phyloP scores from a whole-genome alignment of 177 flowering plant genomes.

The Vitis hybrid region DNA sequence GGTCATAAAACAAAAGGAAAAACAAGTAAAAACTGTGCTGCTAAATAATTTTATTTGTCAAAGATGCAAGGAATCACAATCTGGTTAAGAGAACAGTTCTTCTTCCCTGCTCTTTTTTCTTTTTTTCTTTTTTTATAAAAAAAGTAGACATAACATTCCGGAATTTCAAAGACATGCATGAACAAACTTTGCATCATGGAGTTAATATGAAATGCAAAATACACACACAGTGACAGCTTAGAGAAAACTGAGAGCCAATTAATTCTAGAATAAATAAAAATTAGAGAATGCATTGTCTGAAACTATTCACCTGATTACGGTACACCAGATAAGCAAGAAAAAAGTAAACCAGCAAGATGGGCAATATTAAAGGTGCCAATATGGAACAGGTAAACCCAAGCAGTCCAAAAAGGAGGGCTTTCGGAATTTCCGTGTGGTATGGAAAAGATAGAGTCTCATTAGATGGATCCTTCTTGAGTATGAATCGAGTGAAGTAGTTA shows the following conservation, averaged over 20 bases:
- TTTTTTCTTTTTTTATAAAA: too few species aligned
- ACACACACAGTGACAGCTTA: too few species aligned
- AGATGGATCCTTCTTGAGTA: slow-evolving; percentile 43
- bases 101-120: too few species aligned
- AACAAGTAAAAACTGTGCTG: not conserved
- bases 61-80: too few species aligned
- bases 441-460: slow-evolving; percentile 60
- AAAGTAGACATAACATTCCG: too few species aligned
- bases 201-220: not conserved
- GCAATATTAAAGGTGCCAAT: slow-evolving; percentile 86
- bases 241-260: not conserved
- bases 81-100: too few species aligned
- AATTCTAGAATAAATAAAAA: not conserved
- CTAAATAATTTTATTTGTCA: not conserved
- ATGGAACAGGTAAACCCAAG: slow-evolving; percentile 83
- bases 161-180: too few species aligned
- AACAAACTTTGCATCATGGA: too few species aligned
- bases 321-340: slow-evolving; percentile 78
- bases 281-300: not conserved
- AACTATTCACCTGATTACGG: slow-evolving; percentile 74
- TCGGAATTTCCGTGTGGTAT: slow-evolving; percentile 92
- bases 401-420: slow-evolving; percentile 78
- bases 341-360: slow-evolving; percentile 80
- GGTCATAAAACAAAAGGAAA: not conserved
- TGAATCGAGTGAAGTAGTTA: slow-evolving; percentile 40